Evolutionary conservation across 2,329 filamentous ascomycete species (phyloP).

Genomic region (Alternaria gansuensis): DNA sequence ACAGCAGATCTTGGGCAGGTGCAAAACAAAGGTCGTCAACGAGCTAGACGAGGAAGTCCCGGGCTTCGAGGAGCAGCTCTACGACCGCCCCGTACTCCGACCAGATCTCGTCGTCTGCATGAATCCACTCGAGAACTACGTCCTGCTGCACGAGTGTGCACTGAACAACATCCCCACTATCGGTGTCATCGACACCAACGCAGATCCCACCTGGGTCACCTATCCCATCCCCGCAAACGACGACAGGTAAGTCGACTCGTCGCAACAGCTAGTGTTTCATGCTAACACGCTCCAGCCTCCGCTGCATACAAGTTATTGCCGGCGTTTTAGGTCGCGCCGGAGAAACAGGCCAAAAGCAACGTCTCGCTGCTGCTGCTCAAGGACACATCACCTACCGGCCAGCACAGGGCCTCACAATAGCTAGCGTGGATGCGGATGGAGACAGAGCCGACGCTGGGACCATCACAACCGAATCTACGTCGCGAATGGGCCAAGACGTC

Average conservation of each 20-base stretch:
- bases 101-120: constrained; percentile 92
- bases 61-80: constrained; percentile 73
- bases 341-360: constrained; percentile 74
- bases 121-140: constrained; percentile 92
- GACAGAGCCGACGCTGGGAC: not conserved
- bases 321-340: constrained; percentile 87
- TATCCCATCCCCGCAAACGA: constrained; percentile 98
- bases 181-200: constrained; percentile 92
- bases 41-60: constrained; percentile 70
- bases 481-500: constrained; percentile 10
- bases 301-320: constrained; percentile 81
- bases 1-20: constrained; percentile 80
- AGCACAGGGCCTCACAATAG: constrained; percentile 33
- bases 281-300: constrained; percentile 66
- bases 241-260: constrained; percentile 71
- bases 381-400: constrained; percentile 69
- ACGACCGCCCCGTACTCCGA: constrained; percentile 71
- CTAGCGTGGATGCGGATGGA: constrained; percentile 28
- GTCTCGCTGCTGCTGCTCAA: constrained; percentile 68
- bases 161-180: constrained; percentile 90
- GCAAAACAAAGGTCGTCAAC: constrained; percentile 78
- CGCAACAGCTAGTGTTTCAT: not conserved
- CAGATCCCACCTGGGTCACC: constrained; percentile 90
- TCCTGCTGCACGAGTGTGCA: constrained; percentile 89
- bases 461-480: constrained; percentile 1